These are phyloP conservation scores for Podospora anserina DNA, from an alignment of 495 filamentous ascomycete species.

Conservation along the genomic window DNA sequence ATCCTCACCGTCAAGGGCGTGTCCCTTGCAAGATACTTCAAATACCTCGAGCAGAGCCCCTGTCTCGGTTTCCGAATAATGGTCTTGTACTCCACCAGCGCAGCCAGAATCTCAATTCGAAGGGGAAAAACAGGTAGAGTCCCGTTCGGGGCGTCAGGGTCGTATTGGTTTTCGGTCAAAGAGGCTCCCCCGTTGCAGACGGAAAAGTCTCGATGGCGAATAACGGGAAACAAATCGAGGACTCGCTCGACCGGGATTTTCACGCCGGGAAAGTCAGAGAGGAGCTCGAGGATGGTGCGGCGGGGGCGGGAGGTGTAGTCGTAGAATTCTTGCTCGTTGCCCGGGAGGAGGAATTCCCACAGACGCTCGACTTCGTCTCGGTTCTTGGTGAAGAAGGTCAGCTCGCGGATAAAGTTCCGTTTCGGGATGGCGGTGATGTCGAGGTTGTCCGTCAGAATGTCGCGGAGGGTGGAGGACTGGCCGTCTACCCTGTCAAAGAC, in stretches of 20 bases:
- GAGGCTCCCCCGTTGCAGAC: constrained; percentile 68
- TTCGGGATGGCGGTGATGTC: constrained; percentile 87
- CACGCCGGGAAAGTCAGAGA: constrained; percentile 84
- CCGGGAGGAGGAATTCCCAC: constrained; percentile 70
- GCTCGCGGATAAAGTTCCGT: constrained; percentile 73
- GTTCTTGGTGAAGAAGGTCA: constrained; percentile 70
- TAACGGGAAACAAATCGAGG: constrained; percentile 65
- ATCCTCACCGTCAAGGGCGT: constrained; percentile 53
- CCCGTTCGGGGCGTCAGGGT: not conserved
- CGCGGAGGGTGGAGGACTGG: constrained; percentile 57
- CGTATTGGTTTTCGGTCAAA: not conserved
- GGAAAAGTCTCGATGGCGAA: constrained; percentile 81
- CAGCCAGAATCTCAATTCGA: constrained; percentile 73
- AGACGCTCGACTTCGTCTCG: constrained; percentile 75
- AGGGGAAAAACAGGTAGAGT: constrained; percentile 18
- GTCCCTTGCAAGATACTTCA: constrained; percentile 63
- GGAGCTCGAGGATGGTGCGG: constrained; percentile 83
- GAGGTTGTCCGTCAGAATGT: constrained; percentile 73
- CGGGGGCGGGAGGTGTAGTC: constrained; percentile 94
- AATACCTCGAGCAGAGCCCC: constrained; percentile 86
- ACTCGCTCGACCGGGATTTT: constrained; percentile 73
- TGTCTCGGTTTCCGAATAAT: constrained; percentile 81
- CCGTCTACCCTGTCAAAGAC: constrained; percentile 5
- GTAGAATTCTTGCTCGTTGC: constrained; percentile 83
- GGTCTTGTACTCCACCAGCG: constrained; percentile 89